Evolutionary conservation across 148 eudicot species (phyloP), one percentile per base, ranked within the genome.

Genomic region (Cornus florida): DNA sequence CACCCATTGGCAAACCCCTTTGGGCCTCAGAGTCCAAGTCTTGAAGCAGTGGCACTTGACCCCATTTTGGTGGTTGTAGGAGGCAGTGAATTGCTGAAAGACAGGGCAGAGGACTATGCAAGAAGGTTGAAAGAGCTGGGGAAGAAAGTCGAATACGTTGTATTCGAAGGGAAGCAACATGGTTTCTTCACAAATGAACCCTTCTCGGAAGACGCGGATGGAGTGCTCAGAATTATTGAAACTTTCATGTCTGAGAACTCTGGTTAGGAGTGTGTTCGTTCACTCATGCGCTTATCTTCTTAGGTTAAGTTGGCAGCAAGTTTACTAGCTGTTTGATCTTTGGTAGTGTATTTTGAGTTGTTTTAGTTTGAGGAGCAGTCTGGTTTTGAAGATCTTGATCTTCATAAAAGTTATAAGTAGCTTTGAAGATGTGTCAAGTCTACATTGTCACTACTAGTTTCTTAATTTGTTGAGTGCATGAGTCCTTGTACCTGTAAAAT

Each of bases 1-100:
- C 88, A 93, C 43, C 93, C 94, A 50, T 67, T 81, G 0, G 92
- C 94, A 1, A 93, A 93, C 82, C 98, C 96, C 20, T 90, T 92
- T 74, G 98, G 96, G 56, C 91, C 91, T 0, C n/a, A 2, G 1
- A 90, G 92, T 81, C 91, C 84, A 24, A 81, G 28, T 76, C 84
- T 94, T 0, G 88, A 92, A 69, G 2, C 6, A 12, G 74, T 81
- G 23, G 10, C 17, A 19, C 90, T 92, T 19, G 92, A 81, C 57
- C 96, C 93, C 2, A 92, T 94, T 46, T 67, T 90, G 28, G 87
- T 90, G 2, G 73, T 92, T 3, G 92, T 82, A 0, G 98, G 96
- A 23, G 91, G 85, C 16, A 72, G 75, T n/a, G 98, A 94, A 77
- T 28, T 92, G 16, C 67, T 94, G 84, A 94, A 81, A 82, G 96